Base-by-base conservation (phyloP, 371 early-diverging fungal genomes). In the Circinella umbellata region DNA sequence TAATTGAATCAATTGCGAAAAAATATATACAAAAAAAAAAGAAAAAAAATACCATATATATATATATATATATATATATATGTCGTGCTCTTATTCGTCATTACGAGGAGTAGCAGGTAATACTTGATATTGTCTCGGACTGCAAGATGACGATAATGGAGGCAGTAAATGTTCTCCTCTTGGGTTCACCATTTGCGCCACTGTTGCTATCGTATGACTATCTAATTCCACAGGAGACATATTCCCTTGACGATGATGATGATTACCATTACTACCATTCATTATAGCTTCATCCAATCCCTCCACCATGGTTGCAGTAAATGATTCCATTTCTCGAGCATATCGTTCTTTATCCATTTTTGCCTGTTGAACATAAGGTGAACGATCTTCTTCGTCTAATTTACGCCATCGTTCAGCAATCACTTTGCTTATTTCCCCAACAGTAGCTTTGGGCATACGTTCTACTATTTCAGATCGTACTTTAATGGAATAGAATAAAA, bases 261-360 rank as follows among this genome's bases (percentile, higher is more conserved):
- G 9, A 42, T 47, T 15, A 47, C 15, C 47, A 47, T 47, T 27
- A 27, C 27, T 27, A 47, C 47, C 47, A 47, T 47, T 63, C 63
- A 27, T 27, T 27, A 27, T 27, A 27, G 27, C 27, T 53, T 69
- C 38, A 3, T 57, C 35, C 18, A 27, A 35, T 35, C 57, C 48
- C 15, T 61, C 63, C 8, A 34, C 48, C 38, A 20, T 18, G 13
- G 48, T 15, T n/a, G 67, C 49, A 15, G 38, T 63, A 51, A 53
- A 71, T 11, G 55, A 80, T 61, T 86, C 82, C 77, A 90, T 85
- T 72, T 93, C 92, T 38, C 84, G 80, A 13, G 91, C 92, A 75
- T 93, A 93, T 4, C 93, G 81, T 34, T 80, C 88, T 74, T 93
- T 93, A 73, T 93, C 93, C 57, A 83, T 76, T 13, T 87, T 80